Percentiles rank a stretch among this genome's conserved stretches.
Evolutionary conservation across 306 rosid genomes (phyloP).

Genomic region (Amphicarpaea edgeworthii): DNA sequence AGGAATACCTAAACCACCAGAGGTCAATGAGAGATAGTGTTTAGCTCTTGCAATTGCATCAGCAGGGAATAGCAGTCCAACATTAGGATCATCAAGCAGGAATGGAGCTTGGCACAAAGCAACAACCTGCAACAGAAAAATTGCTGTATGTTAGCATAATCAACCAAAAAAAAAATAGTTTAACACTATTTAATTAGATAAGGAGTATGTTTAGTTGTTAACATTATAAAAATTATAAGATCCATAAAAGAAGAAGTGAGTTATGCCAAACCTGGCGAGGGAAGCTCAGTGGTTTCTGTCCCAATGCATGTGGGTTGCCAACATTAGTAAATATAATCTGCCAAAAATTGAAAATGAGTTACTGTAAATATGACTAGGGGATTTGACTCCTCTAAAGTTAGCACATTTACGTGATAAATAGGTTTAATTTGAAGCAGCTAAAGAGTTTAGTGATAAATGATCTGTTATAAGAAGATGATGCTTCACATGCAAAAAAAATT

Average conservation of each 20-base stretch:
- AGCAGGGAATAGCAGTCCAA: conserved; percentile 93
- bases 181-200: conserved; percentile 18
- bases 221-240: conserved; percentile 19
- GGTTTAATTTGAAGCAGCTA: conserved; percentile 4
- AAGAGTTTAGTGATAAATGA: conserved; percentile 20
- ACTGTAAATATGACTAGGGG: conserved; percentile 7
- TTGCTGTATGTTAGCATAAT: conserved; percentile 43
- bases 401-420: neutral
- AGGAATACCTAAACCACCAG: conserved; percentile 93
- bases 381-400: neutral
- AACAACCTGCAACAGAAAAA: conserved; percentile 72
- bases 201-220: conserved; percentile 23
- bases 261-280: conserved; percentile 90
- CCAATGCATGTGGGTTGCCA: conserved; percentile 98
- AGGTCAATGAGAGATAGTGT: conserved; percentile 77
- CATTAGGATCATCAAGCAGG: conserved; percentile 92
- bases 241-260: conserved; percentile 40
- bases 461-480: conserved; percentile 16
- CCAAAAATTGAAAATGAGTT: conserved; percentile 40
- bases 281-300: conserved; percentile 95
- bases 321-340: conserved; percentile 99
- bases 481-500: conserved; percentile 1
- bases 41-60: conserved; percentile 98
- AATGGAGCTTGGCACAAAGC: conserved; percentile 99
- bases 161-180: conserved; percentile 17